These are phyloP conservation scores for Yamadazyma diddensiae DNA, from an alignment of 1,139 yeast genomes.

Conservation along the genomic window DNA sequence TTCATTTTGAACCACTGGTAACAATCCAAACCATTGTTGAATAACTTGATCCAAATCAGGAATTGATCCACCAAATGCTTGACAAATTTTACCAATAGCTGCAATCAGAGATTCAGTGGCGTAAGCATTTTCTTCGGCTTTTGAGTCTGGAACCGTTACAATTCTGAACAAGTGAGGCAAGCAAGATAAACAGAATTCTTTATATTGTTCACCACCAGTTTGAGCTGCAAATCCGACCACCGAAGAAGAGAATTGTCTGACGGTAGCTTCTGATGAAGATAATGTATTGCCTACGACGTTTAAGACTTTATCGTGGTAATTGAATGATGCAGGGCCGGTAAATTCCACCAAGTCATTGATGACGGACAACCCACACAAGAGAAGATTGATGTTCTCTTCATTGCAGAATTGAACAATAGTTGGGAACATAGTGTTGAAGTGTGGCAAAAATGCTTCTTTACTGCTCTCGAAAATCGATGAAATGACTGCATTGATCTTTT, in stretches of 20 bases:
- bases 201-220: conserved; percentile 63
- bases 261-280: conserved; percentile 63
- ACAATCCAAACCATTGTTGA: conserved; percentile 73
- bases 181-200: conserved; percentile 63
- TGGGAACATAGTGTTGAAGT: conserved; percentile 59
- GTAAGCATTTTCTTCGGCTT: conserved; percentile 74
- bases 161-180: conserved; percentile 73
- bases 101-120: conserved; percentile 88
- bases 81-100: conserved; percentile 79
- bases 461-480: conserved; percentile 70
- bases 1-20: conserved; percentile 81
- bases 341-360: conserved; percentile 79
- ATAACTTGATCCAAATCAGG: conserved; percentile 64
- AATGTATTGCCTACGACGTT: conserved; percentile 63
- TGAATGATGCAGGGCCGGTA: conserved; percentile 66
- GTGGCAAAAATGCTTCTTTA: conserved; percentile 56
- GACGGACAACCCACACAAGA: conserved; percentile 77
- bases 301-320: conserved; percentile 63
- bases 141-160: conserved; percentile 79
- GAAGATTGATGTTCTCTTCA: conserved; percentile 66
- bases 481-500: conserved; percentile 78
- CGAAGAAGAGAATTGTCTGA: conserved; percentile 86
- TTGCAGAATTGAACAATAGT: conserved; percentile 53
- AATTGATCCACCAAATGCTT: conserved; percentile 51
- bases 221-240: conserved; percentile 87